A percentile compares a stretch with the other conserved stretches of the same genome.
Conservation (phyloP, 2,329 filamentous ascomycete genomes). For the Mariannaea elegans region DNA sequence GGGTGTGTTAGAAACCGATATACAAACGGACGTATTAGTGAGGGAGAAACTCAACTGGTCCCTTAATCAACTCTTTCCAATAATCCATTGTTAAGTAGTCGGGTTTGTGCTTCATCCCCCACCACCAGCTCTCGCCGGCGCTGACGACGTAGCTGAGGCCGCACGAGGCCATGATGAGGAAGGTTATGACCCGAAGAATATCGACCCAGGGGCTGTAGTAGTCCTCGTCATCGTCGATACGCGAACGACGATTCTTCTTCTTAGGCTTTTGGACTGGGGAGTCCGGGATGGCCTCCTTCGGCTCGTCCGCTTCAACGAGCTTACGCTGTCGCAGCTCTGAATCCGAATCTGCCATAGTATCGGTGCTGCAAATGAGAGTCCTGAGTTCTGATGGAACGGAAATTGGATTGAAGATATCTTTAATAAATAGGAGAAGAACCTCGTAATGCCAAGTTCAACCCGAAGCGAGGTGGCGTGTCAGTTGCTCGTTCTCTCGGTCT, state of each 20-base stretch:
- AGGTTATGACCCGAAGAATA: constrained; percentile 73
- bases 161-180: constrained; percentile 71
- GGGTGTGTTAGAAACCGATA: constrained; percentile 1
- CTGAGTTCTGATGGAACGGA: constrained; percentile 1
- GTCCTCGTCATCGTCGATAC: constrained; percentile 61
- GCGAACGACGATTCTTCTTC: constrained; percentile 30
- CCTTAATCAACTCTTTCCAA: constrained; percentile 57
- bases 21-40: neutral
- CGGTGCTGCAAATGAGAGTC: neutral
- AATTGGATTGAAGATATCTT: neutral
- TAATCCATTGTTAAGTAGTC: constrained; percentile 66
- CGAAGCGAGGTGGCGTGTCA: constrained; percentile 32
- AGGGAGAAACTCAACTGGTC: constrained; percentile 34
- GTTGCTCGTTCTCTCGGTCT: constrained; percentile 18
- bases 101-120: constrained; percentile 70
- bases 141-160: constrained; percentile 81
- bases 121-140: constrained; percentile 73
- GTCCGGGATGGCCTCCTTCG: constrained; percentile 41
- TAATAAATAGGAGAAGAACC: neutral
- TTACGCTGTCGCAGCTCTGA: constrained; percentile 57
- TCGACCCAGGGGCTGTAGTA: constrained; percentile 68
- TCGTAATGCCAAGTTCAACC: neutral
- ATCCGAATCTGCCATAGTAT: constrained; percentile 49
- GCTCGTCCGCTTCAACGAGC: constrained; percentile 38
- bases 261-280: constrained; percentile 37